Evolutionary conservation across 2,329 filamentous ascomycete species (phyloP).

Genomic region (Hypoxylon sp.): DNA sequence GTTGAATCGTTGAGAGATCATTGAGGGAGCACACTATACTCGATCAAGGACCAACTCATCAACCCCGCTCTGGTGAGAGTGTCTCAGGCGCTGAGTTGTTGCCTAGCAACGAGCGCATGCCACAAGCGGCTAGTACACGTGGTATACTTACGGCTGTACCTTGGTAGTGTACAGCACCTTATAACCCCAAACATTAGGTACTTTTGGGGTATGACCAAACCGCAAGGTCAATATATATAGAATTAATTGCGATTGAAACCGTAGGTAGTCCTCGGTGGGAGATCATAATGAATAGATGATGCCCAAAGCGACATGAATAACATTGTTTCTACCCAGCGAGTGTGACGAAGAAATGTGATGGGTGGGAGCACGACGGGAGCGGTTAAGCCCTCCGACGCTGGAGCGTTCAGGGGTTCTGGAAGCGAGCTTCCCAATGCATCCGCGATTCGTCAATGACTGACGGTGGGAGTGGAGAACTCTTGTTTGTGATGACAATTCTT

Average conservation of each 20-base stretch:
- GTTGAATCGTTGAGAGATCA: neutral
- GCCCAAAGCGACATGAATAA: constrained; percentile 18
- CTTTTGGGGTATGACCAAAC: constrained; percentile 1
- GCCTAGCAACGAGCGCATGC: constrained; percentile 39
- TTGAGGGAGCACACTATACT: constrained; percentile 13
- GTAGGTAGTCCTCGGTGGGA: constrained; percentile 8
- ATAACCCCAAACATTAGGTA: constrained; percentile 1
- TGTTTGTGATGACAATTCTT: constrained; percentile 30
- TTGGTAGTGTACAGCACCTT: constrained; percentile 5
- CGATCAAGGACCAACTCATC: constrained; percentile 23
- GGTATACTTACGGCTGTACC: neutral
- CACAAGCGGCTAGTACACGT: constrained; percentile 17
- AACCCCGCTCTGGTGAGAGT: constrained; percentile 33
- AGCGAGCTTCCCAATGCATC: constrained; percentile 22
- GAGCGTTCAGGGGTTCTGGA: constrained; percentile 17
- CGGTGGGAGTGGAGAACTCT: constrained; percentile 35
- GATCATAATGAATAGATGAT: constrained; percentile 27
- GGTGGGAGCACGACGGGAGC: constrained; percentile 21
- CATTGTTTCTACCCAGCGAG: constrained; percentile 8
- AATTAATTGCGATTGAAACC: constrained; percentile 22
- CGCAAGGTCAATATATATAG: constrained; percentile 14
- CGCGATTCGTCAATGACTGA: constrained; percentile 29
- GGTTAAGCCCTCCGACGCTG: constrained; percentile 20
- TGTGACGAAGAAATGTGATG: constrained; percentile 25
- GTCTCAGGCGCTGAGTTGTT: constrained; percentile 26